These are phyloP conservation scores for Ophiostoma ips DNA, from an alignment of 2,329 filamentous ascomycete genomes.

Conservation along the genomic window DNA sequence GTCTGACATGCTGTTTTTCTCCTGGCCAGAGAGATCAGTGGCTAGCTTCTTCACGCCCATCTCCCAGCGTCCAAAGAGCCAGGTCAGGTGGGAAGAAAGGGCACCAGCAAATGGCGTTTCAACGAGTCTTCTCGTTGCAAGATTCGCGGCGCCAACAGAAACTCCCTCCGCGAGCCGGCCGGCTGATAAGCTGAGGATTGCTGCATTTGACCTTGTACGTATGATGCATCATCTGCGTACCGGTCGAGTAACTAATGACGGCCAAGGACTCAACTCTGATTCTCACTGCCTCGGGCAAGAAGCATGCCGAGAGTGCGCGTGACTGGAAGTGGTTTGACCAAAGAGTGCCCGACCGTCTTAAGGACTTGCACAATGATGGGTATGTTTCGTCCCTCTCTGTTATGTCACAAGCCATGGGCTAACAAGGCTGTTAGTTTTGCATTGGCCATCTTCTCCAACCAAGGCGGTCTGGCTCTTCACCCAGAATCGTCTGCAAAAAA, in stretches of 20 bases:
- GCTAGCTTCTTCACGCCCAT: constrained; percentile 77
- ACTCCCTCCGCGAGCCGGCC: too few relatives aligned
- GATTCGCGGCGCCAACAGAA: constrained; percentile 32
- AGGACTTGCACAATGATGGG: constrained; percentile 56
- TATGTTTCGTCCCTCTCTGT: constrained; percentile 21
- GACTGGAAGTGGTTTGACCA: constrained; percentile 95
- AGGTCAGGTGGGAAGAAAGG: constrained; percentile 57
- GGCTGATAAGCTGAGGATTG: constrained; percentile 31
- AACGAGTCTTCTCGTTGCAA: constrained; percentile 59
- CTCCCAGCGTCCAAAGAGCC: constrained; percentile 72
- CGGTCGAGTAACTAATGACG: too few relatives aligned
- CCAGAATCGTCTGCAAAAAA: constrained; percentile 29
- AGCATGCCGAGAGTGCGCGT: constrained; percentile 50
- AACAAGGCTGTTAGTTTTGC: constrained; percentile 20
- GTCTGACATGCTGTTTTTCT: too few relatives aligned
- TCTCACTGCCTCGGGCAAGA: constrained; percentile 64
- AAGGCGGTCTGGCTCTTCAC: constrained; percentile 67
- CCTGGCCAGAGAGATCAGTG: constrained; percentile 46
- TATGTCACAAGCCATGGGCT: neutral
- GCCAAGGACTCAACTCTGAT: constrained; percentile 76
- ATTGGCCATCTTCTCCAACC: constrained; percentile 75
- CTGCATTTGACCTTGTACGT: constrained; percentile 51
- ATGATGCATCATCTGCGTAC: too few relatives aligned
- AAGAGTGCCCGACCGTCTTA: constrained; percentile 53
- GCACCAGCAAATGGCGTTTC: constrained; percentile 33